Conservation (phyloP, 2,329 filamentous ascomycete species). For the Myriosclerotinia duriaeana region DNA sequence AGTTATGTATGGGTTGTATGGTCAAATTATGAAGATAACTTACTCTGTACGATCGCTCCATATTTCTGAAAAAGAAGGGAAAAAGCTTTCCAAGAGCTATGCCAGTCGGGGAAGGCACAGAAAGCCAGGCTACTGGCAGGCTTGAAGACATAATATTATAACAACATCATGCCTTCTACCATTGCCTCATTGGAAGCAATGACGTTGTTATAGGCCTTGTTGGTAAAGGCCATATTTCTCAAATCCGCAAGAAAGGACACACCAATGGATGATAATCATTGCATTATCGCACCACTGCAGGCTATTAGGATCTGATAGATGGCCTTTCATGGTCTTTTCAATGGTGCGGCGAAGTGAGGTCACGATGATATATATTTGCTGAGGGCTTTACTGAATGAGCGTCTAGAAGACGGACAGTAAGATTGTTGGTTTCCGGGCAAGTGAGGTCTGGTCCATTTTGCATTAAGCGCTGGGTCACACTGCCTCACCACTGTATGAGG, state of each 20-base stretch:
- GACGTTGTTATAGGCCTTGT: not conserved
- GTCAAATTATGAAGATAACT: not conserved
- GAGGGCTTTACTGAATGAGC: too few relatives aligned
- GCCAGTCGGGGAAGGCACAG: not conserved
- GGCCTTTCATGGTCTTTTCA: not conserved
- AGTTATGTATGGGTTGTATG: rapidly evolving
- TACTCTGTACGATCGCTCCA: conserved; percentile 18
- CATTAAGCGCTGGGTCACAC: too few relatives aligned
- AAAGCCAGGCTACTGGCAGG: not conserved
- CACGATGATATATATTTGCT: too few relatives aligned
- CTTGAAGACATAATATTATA: not conserved
- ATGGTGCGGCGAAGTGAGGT: not conserved
- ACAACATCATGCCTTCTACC: too few relatives aligned
- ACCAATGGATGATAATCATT: too few relatives aligned
- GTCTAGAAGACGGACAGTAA: not conserved
- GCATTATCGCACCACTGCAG: not conserved
- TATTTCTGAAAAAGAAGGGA: not conserved
- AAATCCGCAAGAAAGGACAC: not conserved
- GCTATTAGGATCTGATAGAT: not conserved
- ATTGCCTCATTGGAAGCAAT: not conserved
- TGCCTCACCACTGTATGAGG: too few relatives aligned
- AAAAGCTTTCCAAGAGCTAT: not conserved
- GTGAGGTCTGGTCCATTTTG: not conserved
- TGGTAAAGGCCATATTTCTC: not conserved
- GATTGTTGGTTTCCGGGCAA: not conserved